A percentile compares a stretch with the other conserved stretches of the same genome.
Evolutionary conservation across 2,329 filamentous ascomycete genomes (phyloP).

Genomic region (Microcyclosporella mali): DNA sequence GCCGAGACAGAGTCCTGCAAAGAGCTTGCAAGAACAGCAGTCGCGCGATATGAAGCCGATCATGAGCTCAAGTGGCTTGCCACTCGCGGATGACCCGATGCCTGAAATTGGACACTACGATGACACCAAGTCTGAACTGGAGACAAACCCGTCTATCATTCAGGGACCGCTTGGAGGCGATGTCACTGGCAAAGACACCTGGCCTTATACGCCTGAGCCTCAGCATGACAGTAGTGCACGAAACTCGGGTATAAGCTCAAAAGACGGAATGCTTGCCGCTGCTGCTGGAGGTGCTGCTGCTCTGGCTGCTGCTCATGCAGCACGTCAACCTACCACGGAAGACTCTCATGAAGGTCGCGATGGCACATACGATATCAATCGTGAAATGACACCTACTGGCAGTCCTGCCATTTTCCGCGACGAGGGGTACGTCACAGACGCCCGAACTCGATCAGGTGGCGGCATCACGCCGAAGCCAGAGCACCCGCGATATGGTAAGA

Average conservation of each 20-base stretch:
- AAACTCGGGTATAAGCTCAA: conserved; percentile 13
- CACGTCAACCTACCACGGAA: conserved; percentile 35
- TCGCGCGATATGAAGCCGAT: conserved; percentile 39
- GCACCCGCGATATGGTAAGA: conserved; percentile 44
- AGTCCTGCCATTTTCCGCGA: conserved; percentile 60
- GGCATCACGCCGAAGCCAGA: conserved; percentile 40
- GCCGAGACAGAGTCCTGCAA: conserved; percentile 42
- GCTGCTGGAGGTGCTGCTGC: conserved; percentile 25
- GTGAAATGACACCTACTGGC: conserved; percentile 31
- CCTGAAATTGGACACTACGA: conserved; percentile 67
- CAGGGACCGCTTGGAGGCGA: conserved; percentile 64
- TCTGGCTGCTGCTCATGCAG: conserved; percentile 17
- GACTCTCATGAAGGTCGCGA: conserved; percentile 27
- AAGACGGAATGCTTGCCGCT: conserved; percentile 19
- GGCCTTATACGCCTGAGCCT: conserved; percentile 31
- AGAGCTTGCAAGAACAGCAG: conserved; percentile 36
- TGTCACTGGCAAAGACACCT: conserved; percentile 44
- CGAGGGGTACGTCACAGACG: conserved; percentile 86
- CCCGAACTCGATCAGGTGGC: conserved; percentile 45
- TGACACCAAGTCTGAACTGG: conserved; percentile 58
- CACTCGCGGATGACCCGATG: conserved; percentile 63
- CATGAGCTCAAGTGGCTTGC: conserved; percentile 64
- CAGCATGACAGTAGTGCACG: conserved; percentile 11
- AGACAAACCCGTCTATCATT: conserved; percentile 79
- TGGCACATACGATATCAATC: not conserved